Evolutionary conservation across 2,329 filamentous ascomycete species (phyloP), one percentile per base, ranked within the genome.

Genomic region (Trichoderma koningiopsis): DNA sequence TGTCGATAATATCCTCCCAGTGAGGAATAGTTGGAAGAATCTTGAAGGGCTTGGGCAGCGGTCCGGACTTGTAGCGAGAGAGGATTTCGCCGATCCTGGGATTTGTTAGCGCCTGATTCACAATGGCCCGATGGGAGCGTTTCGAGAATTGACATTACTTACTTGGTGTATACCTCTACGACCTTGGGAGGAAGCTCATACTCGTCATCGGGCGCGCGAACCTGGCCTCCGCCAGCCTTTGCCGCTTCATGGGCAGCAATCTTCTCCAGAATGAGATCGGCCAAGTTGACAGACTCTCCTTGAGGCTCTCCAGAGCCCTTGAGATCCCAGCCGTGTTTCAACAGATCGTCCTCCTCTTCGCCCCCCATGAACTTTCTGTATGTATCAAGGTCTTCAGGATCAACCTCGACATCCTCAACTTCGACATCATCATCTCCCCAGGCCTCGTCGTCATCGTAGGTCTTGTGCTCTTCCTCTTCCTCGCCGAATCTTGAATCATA

Each of bases 11-110:
- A 24, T 93, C 92, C 77, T 96, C 92, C 94, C 94, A 98, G 75
- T 96, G 80, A 8, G 94, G 94, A 16, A 98, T 88, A 0, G 94
- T 94, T 2, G 96, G 96, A 10, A 99, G 87, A 72, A 98, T 94
- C 81, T 98, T 98, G 86, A 99, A 97, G 0, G 95, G 95, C 81
- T 99, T 99, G 24, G 96, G 96, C 37, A 99, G 86, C 73, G 95
- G 95, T n/a, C 96, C 96, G 16, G 92, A 95, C 81, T 97, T 97
- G 84, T 97, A 98, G 72, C 95, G 89, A 31, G 93, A 94, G 70
- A 99, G 86, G 71, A 98, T 91, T 73, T 94, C 85, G 71, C 94
- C 95, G 74, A 97, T 90, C 82, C 90, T 93, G 49, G 0, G 19
- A 7, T 5, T 7, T 27, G 59, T 76, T 71, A 77, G 73, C 53